Evolutionary conservation across 768 basidiomycete genomes (phyloP).

Genomic region (Leccinum subgranulosum): DNA sequence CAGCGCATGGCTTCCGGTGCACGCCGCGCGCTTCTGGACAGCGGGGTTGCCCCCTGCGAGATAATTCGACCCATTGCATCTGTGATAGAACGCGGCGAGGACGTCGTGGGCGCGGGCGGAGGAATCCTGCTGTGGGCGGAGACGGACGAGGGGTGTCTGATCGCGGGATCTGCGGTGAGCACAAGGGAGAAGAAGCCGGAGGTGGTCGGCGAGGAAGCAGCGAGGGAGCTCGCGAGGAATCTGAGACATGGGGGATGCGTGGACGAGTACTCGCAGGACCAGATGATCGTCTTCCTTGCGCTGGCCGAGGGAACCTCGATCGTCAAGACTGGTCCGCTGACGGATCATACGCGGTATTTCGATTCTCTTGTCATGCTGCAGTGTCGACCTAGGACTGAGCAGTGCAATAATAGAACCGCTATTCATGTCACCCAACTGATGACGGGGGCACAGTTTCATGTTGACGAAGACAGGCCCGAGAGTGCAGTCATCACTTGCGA

Average conservation of each 20-base stretch:
- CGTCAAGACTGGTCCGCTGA: conserved; percentile 55
- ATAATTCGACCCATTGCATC: conserved; percentile 38
- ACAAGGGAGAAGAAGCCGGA: conserved; percentile 44
- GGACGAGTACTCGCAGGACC: conserved; percentile 70
- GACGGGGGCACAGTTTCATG: conserved; percentile 60
- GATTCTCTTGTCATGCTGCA: neutral
- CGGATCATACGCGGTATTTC: conserved; percentile 63
- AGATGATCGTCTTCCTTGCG: conserved; percentile 75
- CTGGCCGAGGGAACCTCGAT: conserved; percentile 63
- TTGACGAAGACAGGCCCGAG: conserved; percentile 43
- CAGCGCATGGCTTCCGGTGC: conserved; percentile 58
- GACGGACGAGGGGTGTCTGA: conserved; percentile 59
- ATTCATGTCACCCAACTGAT: conserved; percentile 72
- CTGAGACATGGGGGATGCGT: conserved; percentile 67
- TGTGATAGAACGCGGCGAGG: conserved; percentile 41
- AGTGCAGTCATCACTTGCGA: conserved; percentile 52
- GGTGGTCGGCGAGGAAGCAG: conserved; percentile 58
- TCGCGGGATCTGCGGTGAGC: conserved; percentile 69
- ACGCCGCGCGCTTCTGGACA: conserved; percentile 35
- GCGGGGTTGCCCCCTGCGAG: conserved; percentile 25
- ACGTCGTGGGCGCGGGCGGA: conserved; percentile 59
- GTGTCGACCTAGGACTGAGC: neutral
- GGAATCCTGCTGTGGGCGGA: conserved; percentile 77
- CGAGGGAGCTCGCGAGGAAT: conserved; percentile 53
- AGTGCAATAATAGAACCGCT: conserved; percentile 45